phyloP scores from a whole-genome alignment of 1,284 basidiomycete species.

The Ceratobasidium sp. region DNA sequence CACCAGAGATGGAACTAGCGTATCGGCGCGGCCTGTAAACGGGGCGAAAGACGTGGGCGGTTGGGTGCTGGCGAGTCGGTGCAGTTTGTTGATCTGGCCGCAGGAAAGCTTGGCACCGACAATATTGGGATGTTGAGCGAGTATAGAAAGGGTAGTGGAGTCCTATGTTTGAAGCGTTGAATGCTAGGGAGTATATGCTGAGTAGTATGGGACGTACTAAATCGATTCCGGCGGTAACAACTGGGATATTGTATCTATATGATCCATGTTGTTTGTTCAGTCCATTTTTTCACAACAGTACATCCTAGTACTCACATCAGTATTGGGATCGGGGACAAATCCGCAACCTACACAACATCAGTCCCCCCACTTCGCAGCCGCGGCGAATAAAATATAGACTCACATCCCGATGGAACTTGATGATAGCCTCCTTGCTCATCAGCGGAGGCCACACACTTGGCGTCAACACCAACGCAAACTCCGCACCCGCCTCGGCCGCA shows the following conservation, averaged over 20 bases:
- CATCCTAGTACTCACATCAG: conserved; percentile 8
- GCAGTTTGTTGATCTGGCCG: conserved; percentile 48
- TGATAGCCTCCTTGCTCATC: conserved; percentile 69
- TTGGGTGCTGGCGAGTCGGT: conserved; percentile 34
- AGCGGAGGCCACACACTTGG: conserved; percentile 49
- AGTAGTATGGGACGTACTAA: too few relatives aligned
- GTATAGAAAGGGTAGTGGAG: conserved; percentile 47
- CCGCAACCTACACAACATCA: conserved; percentile 45
- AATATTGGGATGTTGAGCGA: conserved; percentile 51
- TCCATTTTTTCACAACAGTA: too few relatives aligned
- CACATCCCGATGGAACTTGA: conserved; percentile 75
- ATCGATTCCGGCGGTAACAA: conserved; percentile 46
- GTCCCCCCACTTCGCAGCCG: too few relatives aligned
- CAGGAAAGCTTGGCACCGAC: conserved; percentile 53
- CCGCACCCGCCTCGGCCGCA: conserved; percentile 48
- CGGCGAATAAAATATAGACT: conserved; percentile 38
- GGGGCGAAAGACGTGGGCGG: conserved; percentile 49
- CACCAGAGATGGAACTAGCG: conserved; percentile 48
- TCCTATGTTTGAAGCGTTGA: background rate
- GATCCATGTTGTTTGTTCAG: too few relatives aligned
- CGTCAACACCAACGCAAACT: conserved; percentile 51
- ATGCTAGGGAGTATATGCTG: too few relatives aligned
- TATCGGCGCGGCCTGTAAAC: conserved; percentile 51
- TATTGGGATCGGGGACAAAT: conserved; percentile 50
- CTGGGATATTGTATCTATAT: conserved; percentile 51